Base-by-base conservation (phyloP, 1,284 basidiomycete species). In the Limonomyces culmigenus region DNA sequence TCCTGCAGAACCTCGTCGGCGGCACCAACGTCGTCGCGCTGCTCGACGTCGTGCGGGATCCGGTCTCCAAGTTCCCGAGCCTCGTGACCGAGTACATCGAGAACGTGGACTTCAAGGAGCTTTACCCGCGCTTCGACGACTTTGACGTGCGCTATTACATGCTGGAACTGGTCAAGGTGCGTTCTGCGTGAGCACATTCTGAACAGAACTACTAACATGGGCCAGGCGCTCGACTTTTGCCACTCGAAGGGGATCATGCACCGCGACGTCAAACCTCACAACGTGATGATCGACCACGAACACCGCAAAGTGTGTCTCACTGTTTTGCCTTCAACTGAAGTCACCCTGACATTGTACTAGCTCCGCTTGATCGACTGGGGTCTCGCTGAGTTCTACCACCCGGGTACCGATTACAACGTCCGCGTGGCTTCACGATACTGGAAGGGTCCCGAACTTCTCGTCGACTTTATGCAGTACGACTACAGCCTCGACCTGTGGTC, bases 201-300 rank as follows among this genome's bases (percentile, higher is more conserved):
- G 3, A 29, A 19, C n/a, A 5, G 18, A 11, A n/a, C 19, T 38
- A 21, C 33, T 15, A 32, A 14, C 20, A 15, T 23, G 31, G 38
- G 21, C 39, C 41, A 78, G 75, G 87, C 85, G 5, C 65, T 91
- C 43, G 85, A 88, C 53, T 89, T 85, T 51, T 84, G 83, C 43
- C 87, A 91, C 51, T 83, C 83, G 8, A 70, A 81, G 44, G 87
- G 87, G 19, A 83, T 89, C 51, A 88, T 89, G 75, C 87, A 91
- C 51, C 69, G 87, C 35, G 87, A 92, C 47, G 84, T 91, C 41
- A 91, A 91, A 54, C 87, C 87, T 1, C 81, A 80, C 45, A 91
- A 91, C 50, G 81, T 91, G 42, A 89, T 91, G 84, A 86, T 86
- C 43, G 83, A 92, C 57, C 76, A 84, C 50, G 68, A 77, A 45